Percentiles rank a stretch among this genome's conserved stretches.
Conservation (phyloP, 2,329 filamentous ascomycete genomes). For the Ilyonectria sp. region DNA sequence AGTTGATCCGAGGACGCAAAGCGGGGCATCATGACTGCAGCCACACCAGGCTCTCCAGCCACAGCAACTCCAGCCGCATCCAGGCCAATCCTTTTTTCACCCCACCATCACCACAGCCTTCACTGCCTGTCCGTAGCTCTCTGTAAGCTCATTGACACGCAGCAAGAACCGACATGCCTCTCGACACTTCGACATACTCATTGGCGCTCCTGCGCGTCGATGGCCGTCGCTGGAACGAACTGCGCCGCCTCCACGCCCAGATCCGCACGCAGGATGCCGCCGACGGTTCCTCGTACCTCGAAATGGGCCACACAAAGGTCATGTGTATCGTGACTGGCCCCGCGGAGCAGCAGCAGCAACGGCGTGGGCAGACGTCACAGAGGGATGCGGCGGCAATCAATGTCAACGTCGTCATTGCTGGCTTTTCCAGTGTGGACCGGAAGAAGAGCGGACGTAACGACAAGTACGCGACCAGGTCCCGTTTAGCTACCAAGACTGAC, state of each 20-base stretch:
- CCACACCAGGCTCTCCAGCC: constrained; percentile 33
- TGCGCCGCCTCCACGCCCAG: constrained; percentile 89
- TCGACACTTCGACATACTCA: constrained; percentile 93
- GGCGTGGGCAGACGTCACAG: constrained; percentile 61
- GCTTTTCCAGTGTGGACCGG: constrained; percentile 89
- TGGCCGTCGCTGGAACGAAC: constrained; percentile 95
- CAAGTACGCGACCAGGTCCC: constrained; percentile 72
- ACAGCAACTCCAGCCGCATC: constrained; percentile 42
- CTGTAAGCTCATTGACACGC: not conserved
- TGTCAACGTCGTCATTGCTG: constrained; percentile 88
- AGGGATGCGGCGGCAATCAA: constrained; percentile 71
- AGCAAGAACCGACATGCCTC: constrained; percentile 75
- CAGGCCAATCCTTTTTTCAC: constrained; percentile 40
- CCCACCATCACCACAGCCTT: constrained; percentile 41
- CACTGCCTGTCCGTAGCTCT: constrained; percentile 14
- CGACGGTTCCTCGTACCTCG: constrained; percentile 93
- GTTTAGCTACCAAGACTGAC: constrained; percentile 13
- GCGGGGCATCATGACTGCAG: constrained; percentile 12
- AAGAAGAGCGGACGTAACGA: constrained; percentile 83
- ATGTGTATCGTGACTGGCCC: constrained; percentile 94
- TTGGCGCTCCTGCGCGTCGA: constrained; percentile 88
- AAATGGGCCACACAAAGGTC: constrained; percentile 98
- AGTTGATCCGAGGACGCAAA: constrained; percentile 33
- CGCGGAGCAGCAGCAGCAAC: constrained; percentile 70
- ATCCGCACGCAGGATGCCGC: constrained; percentile 94